Percentiles rank a stretch among this genome's conserved stretches.
Evolutionary conservation across 257 asterid genomes (phyloP).

Genomic region (Primulina tabacum): DNA sequence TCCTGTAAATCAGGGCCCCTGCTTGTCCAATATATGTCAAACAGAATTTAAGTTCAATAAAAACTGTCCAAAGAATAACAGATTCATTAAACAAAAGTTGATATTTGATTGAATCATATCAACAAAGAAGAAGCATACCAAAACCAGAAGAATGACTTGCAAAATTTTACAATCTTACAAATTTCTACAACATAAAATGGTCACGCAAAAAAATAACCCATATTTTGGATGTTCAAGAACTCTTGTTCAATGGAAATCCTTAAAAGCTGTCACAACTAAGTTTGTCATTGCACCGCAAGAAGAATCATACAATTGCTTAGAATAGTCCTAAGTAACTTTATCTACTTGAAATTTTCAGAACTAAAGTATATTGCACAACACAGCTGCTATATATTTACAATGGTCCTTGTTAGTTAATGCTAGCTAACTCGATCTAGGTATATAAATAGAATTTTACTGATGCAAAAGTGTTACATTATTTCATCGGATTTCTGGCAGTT

Average conservation of each 20-base stretch:
- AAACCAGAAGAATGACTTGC: not conserved
- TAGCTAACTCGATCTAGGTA: constrained; percentile 19
- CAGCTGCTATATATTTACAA: constrained; percentile 24
- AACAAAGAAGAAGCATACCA: not conserved
- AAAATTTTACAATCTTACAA: not conserved
- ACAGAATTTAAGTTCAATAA: not conserved
- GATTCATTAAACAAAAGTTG: not conserved
- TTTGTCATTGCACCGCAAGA: not conserved
- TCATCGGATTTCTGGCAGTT: constrained; percentile 12
- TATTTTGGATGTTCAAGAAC: not conserved
- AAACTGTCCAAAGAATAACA: not conserved
- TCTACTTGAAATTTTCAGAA: not conserved
- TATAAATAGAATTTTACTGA: constrained; percentile 22
- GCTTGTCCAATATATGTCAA: not conserved
- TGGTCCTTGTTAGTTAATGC: not conserved
- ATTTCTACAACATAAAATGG: not conserved
- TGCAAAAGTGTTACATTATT: constrained; percentile 39
- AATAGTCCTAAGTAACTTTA: constrained; percentile 7
- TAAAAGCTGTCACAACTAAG: not conserved
- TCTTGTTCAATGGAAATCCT: not conserved
- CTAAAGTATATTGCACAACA: constrained; percentile 15
- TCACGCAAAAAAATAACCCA: not conserved
- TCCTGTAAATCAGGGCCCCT: not conserved
- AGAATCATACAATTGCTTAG: not conserved
- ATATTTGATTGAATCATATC: not conserved